Evolutionary conservation across 1,284 basidiomycete genomes (phyloP), one percentile per base, ranked within the genome.

Genomic region (Cryptococcus deneoformans): DNA sequence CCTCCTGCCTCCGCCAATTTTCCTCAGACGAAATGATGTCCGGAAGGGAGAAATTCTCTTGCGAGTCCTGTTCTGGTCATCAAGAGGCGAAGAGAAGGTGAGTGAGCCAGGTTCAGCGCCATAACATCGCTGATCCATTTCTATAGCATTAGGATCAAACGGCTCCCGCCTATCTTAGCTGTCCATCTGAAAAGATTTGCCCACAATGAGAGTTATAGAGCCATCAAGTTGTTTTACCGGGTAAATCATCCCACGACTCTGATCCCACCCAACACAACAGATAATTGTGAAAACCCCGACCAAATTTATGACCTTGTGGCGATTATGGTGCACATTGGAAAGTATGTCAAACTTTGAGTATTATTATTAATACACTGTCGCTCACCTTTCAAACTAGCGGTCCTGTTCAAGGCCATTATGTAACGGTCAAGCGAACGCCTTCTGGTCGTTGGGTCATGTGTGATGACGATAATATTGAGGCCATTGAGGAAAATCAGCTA

Each of bases 1-100:
- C 94, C 0, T 89, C 93, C 6, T 98, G 95, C 76, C 83, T 99
- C 53, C 85, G 92, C 48, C 91, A 95, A 73, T 99, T 99, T 75
- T 95, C 92, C 68, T 92, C 93, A 43, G 92, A 89, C 73, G 96
- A 99, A 79, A 99, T 97, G 93, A 84, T 99, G 16, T 94, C 92
- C 68, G 90, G 94, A 71, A 89, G 86, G 74, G 98, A 99, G 83
- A 99, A 98, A 79, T 99, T 98, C 77, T 97, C 93, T 77, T 99
- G 95, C 75, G 96, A 99, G 77, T 86, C 87, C 14, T 99, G 95
- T 78, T 94, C 93, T 68, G 92, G 93, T 52, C 79, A 98, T 29
- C 94, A 98, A 76, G 96, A 99, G 77, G 95, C 96, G 0, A 95
- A 99, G 80, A 95, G 96, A 81, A 83, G 94, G 91, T 90, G 60